Percentiles rank a stretch among this genome's conserved stretches.
phyloP scores from a whole-genome alignment of 495 filamentous ascomycete genomes.

The Podospora comata region DNA sequence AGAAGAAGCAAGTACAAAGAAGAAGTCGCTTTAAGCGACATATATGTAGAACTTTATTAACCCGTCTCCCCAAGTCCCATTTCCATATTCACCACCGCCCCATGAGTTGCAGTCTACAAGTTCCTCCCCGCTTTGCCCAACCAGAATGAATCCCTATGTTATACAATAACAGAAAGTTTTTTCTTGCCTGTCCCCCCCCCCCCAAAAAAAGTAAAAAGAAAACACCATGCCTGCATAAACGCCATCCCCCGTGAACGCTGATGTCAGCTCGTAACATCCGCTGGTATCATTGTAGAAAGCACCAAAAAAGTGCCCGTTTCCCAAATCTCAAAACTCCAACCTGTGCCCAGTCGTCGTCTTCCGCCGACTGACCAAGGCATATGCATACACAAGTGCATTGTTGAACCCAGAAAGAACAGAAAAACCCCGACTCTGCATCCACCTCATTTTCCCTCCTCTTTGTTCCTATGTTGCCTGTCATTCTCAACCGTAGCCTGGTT shows the following conservation, averaged over 20 bases:
- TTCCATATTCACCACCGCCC: not conserved
- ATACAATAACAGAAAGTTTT: not conserved
- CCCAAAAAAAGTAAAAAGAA: slow-evolving; percentile 5
- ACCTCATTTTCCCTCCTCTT: not conserved
- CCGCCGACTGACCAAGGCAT: not conserved
- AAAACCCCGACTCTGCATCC: not conserved
- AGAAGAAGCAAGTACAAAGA: not conserved
- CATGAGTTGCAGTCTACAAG: not conserved
- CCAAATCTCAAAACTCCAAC: not conserved
- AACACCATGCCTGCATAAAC: not conserved
- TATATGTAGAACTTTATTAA: not conserved
- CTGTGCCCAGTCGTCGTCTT: not conserved
- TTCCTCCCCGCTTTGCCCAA: not conserved
- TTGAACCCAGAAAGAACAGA: not conserved
- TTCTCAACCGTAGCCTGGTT: not conserved
- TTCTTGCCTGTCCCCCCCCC: not conserved
- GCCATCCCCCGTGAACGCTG: not conserved
- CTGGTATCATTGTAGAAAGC: slow-evolving; percentile 11
- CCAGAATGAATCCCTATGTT: not conserved
- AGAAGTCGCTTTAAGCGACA: not conserved
- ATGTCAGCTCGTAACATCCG: not conserved
- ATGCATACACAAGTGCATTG: not conserved
- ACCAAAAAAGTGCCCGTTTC: not conserved
- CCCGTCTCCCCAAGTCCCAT: not conserved
- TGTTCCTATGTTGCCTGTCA: not conserved